Conservation (phyloP, 1,284 basidiomycete genomes). For the Pulveroboletus sp. region DNA sequence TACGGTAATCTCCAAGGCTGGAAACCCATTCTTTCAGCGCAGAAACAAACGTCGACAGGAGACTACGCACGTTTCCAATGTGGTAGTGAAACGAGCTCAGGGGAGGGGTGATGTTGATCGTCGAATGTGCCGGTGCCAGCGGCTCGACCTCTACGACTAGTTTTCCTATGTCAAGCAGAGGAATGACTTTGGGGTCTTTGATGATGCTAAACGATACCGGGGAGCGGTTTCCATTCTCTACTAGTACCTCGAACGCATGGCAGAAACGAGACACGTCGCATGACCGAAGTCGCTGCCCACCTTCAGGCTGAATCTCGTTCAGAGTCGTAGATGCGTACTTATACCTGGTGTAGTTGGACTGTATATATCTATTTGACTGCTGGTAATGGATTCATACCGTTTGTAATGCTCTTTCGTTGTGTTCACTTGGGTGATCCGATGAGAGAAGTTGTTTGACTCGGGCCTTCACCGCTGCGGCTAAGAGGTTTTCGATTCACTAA, state of each 20-base stretch:
- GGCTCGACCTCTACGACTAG: conserved; percentile 36
- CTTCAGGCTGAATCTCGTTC: no score
- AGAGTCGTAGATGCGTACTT: background rate
- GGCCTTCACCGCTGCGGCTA: no score
- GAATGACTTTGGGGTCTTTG: conserved; percentile 37
- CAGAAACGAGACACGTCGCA: conserved; percentile 62
- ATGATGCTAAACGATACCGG: conserved; percentile 40
- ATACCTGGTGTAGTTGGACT: conserved; percentile 3
- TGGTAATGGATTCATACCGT: background rate
- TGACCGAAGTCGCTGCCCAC: no score
- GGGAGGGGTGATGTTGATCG: conserved; percentile 56
- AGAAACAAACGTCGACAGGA: background rate
- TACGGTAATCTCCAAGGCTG: conserved; percentile 78
- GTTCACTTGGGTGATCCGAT: background rate
- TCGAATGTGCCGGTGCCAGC: conserved; percentile 28
- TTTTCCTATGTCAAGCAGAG: conserved; percentile 46
- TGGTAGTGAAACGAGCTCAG: conserved; percentile 80
- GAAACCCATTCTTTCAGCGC: conserved; percentile 7
- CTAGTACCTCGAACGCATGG: conserved; percentile 71
- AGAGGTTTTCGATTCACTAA: no score
- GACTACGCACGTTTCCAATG: conserved; percentile 49
- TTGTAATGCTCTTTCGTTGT: background rate
- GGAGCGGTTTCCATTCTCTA: conserved; percentile 64
- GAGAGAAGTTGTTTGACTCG: background rate
- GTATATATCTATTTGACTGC: conserved; percentile 5